A percentile compares a stretch with the other conserved stretches of the same genome.
Evolutionary conservation across 1,139 yeast species (phyloP).

Genomic region (Debaryomyces fabryi): DNA sequence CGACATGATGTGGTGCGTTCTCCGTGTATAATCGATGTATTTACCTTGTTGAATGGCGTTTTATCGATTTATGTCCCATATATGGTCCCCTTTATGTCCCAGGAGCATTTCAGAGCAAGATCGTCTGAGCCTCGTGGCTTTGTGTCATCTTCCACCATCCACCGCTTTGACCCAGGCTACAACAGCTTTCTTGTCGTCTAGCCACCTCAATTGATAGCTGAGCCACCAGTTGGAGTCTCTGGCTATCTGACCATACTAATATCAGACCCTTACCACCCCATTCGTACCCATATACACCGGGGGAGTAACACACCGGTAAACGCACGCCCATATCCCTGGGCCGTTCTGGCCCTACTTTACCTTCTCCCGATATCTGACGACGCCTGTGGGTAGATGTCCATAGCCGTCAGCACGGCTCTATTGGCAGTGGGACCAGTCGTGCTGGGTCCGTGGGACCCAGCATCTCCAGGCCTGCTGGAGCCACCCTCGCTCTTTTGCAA

Average conservation of each 20-base stretch:
- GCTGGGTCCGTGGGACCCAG: not conserved
- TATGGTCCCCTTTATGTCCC: conserved; percentile 1
- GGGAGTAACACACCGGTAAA: not conserved
- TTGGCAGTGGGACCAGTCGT: not conserved
- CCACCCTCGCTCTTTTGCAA: conserved; percentile 6
- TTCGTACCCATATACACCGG: not conserved
- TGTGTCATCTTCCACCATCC: not conserved
- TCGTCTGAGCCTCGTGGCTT: not conserved
- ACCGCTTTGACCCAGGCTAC: not conserved
- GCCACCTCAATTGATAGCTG: not conserved
- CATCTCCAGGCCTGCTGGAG: not conserved
- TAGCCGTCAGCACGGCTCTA: not conserved
- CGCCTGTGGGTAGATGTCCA: not conserved
- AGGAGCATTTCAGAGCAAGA: not conserved
- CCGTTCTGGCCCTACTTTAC: not conserved
- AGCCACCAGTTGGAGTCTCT: not conserved
- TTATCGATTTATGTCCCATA: not conserved
- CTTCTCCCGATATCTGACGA: not conserved
- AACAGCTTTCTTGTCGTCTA: no score
- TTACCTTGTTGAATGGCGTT: not conserved
- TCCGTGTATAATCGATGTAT: not conserved
- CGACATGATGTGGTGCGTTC: conserved; percentile 48
- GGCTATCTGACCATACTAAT: not conserved
- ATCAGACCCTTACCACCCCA: not conserved
- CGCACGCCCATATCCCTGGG: not conserved